Percentiles rank a stretch among this genome's conserved stretches.
Conservation (phyloP, 163 green algal species). For the Chlorella variabilis region DNA sequence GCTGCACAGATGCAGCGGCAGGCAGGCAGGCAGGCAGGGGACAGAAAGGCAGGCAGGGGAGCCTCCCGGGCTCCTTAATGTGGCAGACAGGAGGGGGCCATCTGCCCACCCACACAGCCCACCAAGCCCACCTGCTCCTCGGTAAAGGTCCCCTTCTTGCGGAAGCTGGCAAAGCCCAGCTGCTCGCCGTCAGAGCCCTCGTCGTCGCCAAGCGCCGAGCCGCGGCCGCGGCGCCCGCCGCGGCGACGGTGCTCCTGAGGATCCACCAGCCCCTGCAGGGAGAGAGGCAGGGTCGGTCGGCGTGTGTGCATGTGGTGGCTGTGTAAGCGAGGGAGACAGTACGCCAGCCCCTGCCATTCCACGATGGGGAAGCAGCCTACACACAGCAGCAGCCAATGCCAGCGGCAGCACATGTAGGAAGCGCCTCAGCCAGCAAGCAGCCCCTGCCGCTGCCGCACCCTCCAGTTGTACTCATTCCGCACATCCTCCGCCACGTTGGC, state of each 20-base stretch:
- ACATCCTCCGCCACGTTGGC: constrained; percentile 57
- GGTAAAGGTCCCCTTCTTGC: constrained; percentile 5
- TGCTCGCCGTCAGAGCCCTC: constrained; percentile 31
- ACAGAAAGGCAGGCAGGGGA: no score
- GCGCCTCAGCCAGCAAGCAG: no score
- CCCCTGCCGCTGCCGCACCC: no score
- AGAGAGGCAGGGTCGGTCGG: neutral
- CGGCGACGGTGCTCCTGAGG: constrained; percentile 6
- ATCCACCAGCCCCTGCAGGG: neutral
- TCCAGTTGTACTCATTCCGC: constrained; percentile 74
- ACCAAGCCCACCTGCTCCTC: constrained; percentile 35
- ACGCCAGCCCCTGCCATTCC: neutral
- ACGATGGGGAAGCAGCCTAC: no score
- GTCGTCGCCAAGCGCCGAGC: constrained; percentile 39
- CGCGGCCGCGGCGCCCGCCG: constrained; percentile 26
- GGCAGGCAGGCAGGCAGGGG: no score
- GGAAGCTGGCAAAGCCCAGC: constrained; percentile 35
- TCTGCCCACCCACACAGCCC: neutral
- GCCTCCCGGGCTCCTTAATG: no score
- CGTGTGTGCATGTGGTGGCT: neutral
- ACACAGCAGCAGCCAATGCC: no score
- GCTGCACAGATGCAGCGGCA: no score
- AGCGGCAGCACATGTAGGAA: no score
- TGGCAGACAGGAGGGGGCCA: neutral
- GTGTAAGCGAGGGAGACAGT: neutral